These are phyloP conservation scores for Euphorbia pulcherrima DNA, from an alignment of 345 rosid species.

Conservation along the genomic window DNA sequence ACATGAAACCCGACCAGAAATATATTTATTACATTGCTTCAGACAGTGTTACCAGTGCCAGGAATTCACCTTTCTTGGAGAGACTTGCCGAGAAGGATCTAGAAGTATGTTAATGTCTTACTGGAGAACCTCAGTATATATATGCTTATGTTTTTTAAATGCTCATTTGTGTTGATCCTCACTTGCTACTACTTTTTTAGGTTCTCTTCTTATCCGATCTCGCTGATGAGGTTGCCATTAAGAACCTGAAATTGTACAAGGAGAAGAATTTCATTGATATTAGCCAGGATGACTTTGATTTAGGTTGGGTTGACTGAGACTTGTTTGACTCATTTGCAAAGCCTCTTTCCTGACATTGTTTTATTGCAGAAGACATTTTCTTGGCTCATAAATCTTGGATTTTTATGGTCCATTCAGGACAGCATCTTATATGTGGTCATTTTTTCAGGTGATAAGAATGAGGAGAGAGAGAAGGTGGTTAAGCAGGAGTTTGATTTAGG, in stretches of 20 bases:
- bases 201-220: constrained; percentile 90
- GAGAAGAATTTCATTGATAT: constrained; percentile 98
- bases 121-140: too few species aligned
- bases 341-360: not conserved
- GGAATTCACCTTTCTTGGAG: constrained; percentile 92
- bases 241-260: constrained; percentile 90
- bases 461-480: constrained; percentile 69
- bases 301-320: too few species aligned
- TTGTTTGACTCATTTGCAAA: too few species aligned
- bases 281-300: too few species aligned
- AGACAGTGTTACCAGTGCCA: constrained; percentile 84
- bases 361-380: not conserved
- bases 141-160: too few species aligned
- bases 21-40: constrained; percentile 83
- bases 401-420: not conserved
- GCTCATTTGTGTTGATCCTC: too few species aligned
- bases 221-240: constrained; percentile 95
- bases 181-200: too few species aligned
- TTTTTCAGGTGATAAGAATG: constrained; percentile 72
- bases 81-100: constrained; percentile 79
- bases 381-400: too few species aligned
- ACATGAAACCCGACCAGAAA: constrained; percentile 95
- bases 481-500: constrained; percentile 88
- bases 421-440: constrained; percentile 16
- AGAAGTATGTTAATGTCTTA: too few species aligned